phyloP scores from a whole-genome alignment of 2,329 filamentous ascomycete genomes.

The Tolypocladium cylindrosporum region DNA sequence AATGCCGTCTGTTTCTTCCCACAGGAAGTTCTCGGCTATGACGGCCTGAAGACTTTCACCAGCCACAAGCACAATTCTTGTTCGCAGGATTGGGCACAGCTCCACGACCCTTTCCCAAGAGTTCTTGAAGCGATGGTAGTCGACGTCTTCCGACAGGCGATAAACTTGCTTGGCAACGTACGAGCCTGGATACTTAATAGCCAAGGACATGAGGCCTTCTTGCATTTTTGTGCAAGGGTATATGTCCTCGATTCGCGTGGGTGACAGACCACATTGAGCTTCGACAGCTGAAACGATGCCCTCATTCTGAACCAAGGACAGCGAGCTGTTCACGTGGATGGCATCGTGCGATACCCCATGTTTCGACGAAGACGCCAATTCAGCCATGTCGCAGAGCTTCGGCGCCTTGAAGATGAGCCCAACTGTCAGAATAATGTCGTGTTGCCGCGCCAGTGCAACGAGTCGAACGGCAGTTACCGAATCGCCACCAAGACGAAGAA shows the following conservation, averaged over 20 bases:
- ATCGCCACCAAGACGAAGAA: not conserved
- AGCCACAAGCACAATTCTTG: too few relatives aligned
- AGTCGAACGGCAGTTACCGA: not conserved
- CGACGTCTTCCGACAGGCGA: not conserved
- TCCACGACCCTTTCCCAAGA: not conserved
- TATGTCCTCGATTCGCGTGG: not conserved
- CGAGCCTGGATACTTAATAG: not conserved
- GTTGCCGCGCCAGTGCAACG: not conserved
- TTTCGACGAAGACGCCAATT: not conserved
- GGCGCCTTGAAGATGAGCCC: not conserved
- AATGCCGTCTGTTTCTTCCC: too few relatives aligned
- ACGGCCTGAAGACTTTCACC: too few relatives aligned
- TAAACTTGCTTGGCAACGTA: not conserved
- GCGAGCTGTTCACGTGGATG: too few relatives aligned
- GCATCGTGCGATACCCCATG: too few relatives aligned
- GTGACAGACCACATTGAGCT: too few relatives aligned
- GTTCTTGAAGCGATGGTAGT: not conserved
- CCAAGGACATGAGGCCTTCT: not conserved
- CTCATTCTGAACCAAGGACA: too few relatives aligned
- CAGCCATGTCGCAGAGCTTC: not conserved
- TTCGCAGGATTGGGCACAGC: too few relatives aligned
- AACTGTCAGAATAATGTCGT: not conserved
- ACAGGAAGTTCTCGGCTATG: too few relatives aligned
- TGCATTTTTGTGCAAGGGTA: not conserved
- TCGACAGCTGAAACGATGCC: not conserved